Conservation (phyloP, 2,329 filamentous ascomycete species). For the Alternaria sp. region DNA sequence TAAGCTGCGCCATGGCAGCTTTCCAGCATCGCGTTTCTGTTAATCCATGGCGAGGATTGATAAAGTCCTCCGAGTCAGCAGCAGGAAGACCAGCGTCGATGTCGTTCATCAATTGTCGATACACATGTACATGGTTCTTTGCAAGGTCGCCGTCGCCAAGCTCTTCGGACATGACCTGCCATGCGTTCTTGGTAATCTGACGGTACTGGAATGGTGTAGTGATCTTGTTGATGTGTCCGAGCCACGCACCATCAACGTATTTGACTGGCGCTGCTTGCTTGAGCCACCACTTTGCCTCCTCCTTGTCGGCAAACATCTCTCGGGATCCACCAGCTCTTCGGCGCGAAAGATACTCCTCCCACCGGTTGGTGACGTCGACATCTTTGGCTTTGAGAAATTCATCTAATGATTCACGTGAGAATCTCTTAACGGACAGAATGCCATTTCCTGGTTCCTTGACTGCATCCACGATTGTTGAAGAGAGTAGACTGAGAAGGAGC, state of each 20-base stretch:
- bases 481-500: slow-evolving; percentile 48
- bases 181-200: slow-evolving; percentile 54
- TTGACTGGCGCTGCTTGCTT: slow-evolving; percentile 56
- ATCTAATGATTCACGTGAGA: slow-evolving; percentile 33
- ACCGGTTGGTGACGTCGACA: slow-evolving; percentile 40
- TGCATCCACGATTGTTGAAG: slow-evolving; percentile 42
- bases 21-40: slow-evolving; percentile 52
- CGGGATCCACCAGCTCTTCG: slow-evolving; percentile 45
- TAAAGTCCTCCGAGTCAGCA: slow-evolving; percentile 43
- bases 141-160: slow-evolving; percentile 59
- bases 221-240: slow-evolving; percentile 57
- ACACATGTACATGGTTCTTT: slow-evolving; percentile 58
- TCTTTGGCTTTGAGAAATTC: slow-evolving; percentile 48
- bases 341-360: slow-evolving; percentile 48
- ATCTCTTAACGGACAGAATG: slow-evolving; percentile 47
- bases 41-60: slow-evolving; percentile 32
- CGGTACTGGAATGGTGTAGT: slow-evolving; percentile 55
- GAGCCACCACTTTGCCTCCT: slow-evolving; percentile 54
- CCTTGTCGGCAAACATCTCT: slow-evolving; percentile 49
- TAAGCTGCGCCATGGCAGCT: slow-evolving; percentile 56
- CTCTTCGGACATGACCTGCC: slow-evolving; percentile 62
- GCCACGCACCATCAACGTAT: slow-evolving; percentile 61
- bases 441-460: slow-evolving; percentile 19
- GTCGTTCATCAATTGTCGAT: slow-evolving; percentile 43
- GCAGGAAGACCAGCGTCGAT: slow-evolving; percentile 46